Evolutionary conservation across 169 alveolate genomes (phyloP).

Genomic region (Cryptosporidium baileyi): DNA sequence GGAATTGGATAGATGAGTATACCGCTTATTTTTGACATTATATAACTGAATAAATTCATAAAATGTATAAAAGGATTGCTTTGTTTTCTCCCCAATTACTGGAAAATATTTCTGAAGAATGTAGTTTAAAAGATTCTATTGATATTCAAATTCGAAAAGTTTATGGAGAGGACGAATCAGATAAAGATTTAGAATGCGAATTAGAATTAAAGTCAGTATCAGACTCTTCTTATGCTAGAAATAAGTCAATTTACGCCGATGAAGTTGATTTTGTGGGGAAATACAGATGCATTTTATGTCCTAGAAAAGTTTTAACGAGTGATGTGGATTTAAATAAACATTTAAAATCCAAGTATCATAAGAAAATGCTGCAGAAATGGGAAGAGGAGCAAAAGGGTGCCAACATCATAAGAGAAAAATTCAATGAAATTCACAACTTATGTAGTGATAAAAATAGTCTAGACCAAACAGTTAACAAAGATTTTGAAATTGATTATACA

Average conservation of each 20-base stretch:
- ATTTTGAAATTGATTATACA: background rate
- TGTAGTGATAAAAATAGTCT: background rate
- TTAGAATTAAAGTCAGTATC: background rate
- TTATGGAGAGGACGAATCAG: constrained; percentile 10
- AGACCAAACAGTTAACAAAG: background rate
- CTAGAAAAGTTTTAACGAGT: constrained; percentile 65
- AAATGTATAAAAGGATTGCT: constrained; percentile 47
- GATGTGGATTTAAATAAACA: constrained; percentile 75
- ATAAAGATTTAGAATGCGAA: background rate
- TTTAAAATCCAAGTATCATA: constrained; percentile 66
- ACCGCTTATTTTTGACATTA: too few relatives aligned
- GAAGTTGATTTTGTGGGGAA: constrained; percentile 65
- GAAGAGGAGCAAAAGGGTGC: constrained; percentile 1
- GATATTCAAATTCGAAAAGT: constrained; percentile 22
- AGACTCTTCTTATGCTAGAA: background rate
- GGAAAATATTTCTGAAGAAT: background rate
- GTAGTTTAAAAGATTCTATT: background rate
- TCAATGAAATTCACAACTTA: background rate
- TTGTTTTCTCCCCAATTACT: constrained; percentile 41
- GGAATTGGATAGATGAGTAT: too few relatives aligned
- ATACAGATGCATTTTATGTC: constrained; percentile 72
- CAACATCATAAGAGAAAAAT: constrained; percentile 6
- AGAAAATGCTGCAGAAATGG: constrained; percentile 17
- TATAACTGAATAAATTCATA: too few relatives aligned
- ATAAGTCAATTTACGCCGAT: background rate